Evolutionary conservation across 495 filamentous ascomycete genomes (phyloP).

Genomic region (Glutinoglossum americanum): DNA sequence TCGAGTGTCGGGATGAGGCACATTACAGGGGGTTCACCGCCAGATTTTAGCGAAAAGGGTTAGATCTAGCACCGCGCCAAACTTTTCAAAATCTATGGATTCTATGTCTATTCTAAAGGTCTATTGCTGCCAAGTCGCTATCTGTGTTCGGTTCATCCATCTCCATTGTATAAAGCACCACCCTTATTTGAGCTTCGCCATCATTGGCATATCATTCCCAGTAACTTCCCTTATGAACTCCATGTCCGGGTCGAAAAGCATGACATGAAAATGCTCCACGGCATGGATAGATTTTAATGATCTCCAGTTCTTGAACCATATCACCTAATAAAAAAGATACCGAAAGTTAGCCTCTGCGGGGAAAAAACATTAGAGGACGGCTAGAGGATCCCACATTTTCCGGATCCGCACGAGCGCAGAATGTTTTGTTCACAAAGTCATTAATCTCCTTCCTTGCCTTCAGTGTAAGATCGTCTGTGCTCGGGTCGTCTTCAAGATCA

Average conservation of each 20-base stretch:
- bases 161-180: neutral
- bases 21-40: no score
- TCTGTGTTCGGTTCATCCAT: neutral
- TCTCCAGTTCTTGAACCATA: constrained; percentile 85
- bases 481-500: constrained; percentile 40
- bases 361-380: neutral
- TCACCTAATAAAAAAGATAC: constrained; percentile 25
- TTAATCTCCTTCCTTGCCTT: constrained; percentile 41
- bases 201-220: constrained; percentile 44
- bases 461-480: constrained; percentile 42
- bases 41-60: no score
- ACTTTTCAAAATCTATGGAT: no score
- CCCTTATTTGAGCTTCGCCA: constrained; percentile 6
- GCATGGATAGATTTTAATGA: constrained; percentile 58
- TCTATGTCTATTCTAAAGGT: neutral
- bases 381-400: constrained; percentile 19
- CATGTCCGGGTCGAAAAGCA: constrained; percentile 54
- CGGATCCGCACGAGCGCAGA: constrained; percentile 24
- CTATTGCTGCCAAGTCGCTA: neutral
- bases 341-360: neutral
- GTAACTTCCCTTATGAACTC: constrained; percentile 52
- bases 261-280: constrained; percentile 92
- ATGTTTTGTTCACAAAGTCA: constrained; percentile 39
- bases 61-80: no score
- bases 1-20: no score